Conservation (phyloP, 306 rosid species). For the Ormosia emarginata region DNA sequence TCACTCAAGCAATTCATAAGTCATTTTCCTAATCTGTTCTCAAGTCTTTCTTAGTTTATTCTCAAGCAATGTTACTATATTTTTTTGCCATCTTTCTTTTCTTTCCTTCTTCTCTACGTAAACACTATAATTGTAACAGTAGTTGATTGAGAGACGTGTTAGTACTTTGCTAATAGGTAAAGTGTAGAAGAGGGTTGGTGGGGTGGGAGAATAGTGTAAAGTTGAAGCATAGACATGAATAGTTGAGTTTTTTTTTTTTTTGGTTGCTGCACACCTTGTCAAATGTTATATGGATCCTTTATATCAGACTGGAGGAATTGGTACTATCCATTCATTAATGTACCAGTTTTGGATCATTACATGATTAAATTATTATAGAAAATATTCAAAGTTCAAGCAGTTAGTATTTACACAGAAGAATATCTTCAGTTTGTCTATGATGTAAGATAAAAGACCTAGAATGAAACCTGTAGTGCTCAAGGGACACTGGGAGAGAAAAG, state of each 20-base stretch:
- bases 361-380: not conserved
- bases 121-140: no score
- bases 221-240: not conserved
- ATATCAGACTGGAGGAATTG: not conserved
- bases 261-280: not conserved
- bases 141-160: not conserved
- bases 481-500: not conserved
- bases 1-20: not conserved
- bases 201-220: not conserved
- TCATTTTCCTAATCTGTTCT: not conserved
- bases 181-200: not conserved
- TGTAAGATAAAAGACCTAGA: not conserved
- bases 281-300: not conserved
- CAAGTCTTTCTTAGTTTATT: not conserved
- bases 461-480: not conserved
- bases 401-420: not conserved
- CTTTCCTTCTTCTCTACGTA: no score
- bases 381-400: not conserved
- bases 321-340: not conserved
- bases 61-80: not conserved
- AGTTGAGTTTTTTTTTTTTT: not conserved
- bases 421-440: not conserved
- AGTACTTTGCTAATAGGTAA: not conserved
- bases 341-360: not conserved
- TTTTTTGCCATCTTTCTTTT: not conserved